These are phyloP conservation scores for Colletotrichum eremochloae DNA, from an alignment of 2,329 filamentous ascomycete genomes.

Conservation along the genomic window DNA sequence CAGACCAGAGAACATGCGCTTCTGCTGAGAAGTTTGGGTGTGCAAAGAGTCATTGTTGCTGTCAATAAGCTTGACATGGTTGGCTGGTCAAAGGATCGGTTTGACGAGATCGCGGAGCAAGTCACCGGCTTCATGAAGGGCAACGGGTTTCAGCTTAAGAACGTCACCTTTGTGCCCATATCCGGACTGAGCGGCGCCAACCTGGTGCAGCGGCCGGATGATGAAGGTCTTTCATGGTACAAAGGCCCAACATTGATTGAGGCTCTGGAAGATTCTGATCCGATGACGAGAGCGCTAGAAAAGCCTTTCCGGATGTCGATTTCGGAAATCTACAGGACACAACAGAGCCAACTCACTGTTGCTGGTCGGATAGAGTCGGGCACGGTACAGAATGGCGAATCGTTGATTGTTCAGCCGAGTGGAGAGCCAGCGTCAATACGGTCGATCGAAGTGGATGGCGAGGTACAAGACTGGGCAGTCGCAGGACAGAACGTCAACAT, in stretches of 20 bases:
- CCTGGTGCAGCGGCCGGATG: conserved; percentile 72
- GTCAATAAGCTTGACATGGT: conserved; percentile 96
- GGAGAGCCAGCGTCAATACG: conserved; percentile 86
- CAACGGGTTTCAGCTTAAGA: conserved; percentile 85
- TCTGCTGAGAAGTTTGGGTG: conserved; percentile 89
- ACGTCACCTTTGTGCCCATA: conserved; percentile 88
- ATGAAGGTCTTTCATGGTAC: conserved; percentile 80
- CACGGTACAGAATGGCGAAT: conserved; percentile 86
- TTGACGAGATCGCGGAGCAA: conserved; percentile 87
- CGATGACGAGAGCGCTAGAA: conserved; percentile 76
- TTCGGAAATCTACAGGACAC: conserved; percentile 85
- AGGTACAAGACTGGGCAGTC: conserved; percentile 87
- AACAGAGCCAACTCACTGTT: conserved; percentile 85
- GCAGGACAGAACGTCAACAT: conserved; percentile 90
- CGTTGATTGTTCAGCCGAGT: conserved; percentile 82
- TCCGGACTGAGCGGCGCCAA: conserved; percentile 93
- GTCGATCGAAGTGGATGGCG: conserved; percentile 81
- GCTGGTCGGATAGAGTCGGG: conserved; percentile 89
- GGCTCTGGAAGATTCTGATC: conserved; percentile 86
- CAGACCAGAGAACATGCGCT: conserved; percentile 96
- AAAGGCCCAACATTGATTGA: conserved; percentile 82
- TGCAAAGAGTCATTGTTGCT: conserved; percentile 88
- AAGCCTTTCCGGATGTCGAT: conserved; percentile 90
- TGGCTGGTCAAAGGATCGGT: conserved; percentile 84
- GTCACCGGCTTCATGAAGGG: conserved; percentile 85